phyloP scores from a whole-genome alignment of 1,284 basidiomycete genomes.

The Trametes hirsuta region DNA sequence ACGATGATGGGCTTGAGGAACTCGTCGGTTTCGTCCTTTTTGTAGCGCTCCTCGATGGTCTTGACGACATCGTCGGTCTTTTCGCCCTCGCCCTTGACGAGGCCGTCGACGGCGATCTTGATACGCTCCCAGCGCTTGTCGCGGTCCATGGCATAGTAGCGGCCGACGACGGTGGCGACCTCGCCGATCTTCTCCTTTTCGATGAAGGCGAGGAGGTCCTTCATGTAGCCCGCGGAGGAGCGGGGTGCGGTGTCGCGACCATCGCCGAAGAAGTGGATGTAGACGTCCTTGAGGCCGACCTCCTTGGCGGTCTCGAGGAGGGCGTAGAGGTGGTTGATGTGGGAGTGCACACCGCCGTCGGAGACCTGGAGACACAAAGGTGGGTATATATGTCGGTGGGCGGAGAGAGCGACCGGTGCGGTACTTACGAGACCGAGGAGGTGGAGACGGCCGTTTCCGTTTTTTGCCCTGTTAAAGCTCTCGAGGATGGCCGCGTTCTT shows the following conservation, averaged over 20 bases:
- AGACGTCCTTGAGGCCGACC: slow-evolving; percentile 79
- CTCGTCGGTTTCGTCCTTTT: slow-evolving; percentile 86
- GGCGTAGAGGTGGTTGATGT: slow-evolving; percentile 85
- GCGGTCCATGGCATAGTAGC: slow-evolving; percentile 96
- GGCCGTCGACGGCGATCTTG: slow-evolving; percentile 84
- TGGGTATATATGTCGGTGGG: background rate
- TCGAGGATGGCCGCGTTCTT: slow-evolving; percentile 75
- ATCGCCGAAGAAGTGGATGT: slow-evolving; percentile 90
- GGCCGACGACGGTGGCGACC: slow-evolving; percentile 80
- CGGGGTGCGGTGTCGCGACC: slow-evolving; percentile 88
- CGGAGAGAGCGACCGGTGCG: slow-evolving; percentile 7
- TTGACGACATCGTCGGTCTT: slow-evolving; percentile 63
- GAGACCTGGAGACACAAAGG: slow-evolving; percentile 59
- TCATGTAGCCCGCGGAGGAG: slow-evolving; percentile 73
- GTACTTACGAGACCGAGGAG: slow-evolving; percentile 77
- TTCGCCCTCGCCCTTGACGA: slow-evolving; percentile 78
- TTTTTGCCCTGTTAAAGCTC: slow-evolving; percentile 77
- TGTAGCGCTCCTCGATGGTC: slow-evolving; percentile 74
- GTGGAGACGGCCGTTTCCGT: slow-evolving; percentile 80
- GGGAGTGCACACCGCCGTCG: slow-evolving; percentile 94
- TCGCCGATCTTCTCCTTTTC: slow-evolving; percentile 75
- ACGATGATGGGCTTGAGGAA: slow-evolving; percentile 93
- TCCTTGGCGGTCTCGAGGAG: slow-evolving; percentile 89
- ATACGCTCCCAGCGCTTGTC: slow-evolving; percentile 94
- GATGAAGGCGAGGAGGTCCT: slow-evolving; percentile 79